These are phyloP conservation scores for Exophiala xenobiotica DNA, from an alignment of 2,329 filamentous ascomycete species.

Conservation along the genomic window DNA sequence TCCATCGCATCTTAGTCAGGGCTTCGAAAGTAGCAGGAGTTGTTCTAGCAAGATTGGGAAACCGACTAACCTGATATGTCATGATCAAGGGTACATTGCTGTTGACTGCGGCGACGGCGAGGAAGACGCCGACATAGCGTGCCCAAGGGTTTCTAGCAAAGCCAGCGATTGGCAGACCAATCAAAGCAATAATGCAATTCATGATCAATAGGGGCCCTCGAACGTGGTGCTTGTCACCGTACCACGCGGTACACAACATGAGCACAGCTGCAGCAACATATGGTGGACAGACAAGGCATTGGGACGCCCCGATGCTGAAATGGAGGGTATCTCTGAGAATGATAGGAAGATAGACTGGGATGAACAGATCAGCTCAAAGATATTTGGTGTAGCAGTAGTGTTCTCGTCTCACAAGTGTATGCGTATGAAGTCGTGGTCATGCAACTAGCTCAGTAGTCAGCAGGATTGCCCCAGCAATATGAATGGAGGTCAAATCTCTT, in stretches of 20 bases:
- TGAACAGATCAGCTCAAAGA: no score
- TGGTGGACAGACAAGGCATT: conserved; percentile 71
- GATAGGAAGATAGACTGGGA: conserved; percentile 73
- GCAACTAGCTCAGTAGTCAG: no score
- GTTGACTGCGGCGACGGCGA: conserved; percentile 72
- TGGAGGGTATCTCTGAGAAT: conserved; percentile 64
- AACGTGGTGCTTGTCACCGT: conserved; percentile 65
- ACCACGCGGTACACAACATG: conserved; percentile 58
- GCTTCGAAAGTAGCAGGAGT: conserved; percentile 61
- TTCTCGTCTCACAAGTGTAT: no score
- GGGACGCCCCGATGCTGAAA: conserved; percentile 62
- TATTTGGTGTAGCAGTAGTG: no score
- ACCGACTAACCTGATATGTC: conserved; percentile 63
- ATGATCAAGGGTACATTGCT: conserved; percentile 72
- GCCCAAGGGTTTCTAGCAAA: conserved; percentile 54
- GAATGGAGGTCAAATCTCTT: no score
- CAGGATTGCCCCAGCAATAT: no score
- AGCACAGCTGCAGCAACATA: conserved; percentile 61
- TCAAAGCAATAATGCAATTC: conserved; percentile 59
- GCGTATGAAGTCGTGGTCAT: no score
- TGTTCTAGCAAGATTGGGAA: background rate
- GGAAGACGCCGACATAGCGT: conserved; percentile 72
- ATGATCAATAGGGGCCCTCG: conserved; percentile 65
- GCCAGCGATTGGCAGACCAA: conserved; percentile 56
- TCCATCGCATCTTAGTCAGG: no score